Evolutionary conservation across 345 rosid genomes (phyloP).

Genomic region (Eucalyptus curtisii): DNA sequence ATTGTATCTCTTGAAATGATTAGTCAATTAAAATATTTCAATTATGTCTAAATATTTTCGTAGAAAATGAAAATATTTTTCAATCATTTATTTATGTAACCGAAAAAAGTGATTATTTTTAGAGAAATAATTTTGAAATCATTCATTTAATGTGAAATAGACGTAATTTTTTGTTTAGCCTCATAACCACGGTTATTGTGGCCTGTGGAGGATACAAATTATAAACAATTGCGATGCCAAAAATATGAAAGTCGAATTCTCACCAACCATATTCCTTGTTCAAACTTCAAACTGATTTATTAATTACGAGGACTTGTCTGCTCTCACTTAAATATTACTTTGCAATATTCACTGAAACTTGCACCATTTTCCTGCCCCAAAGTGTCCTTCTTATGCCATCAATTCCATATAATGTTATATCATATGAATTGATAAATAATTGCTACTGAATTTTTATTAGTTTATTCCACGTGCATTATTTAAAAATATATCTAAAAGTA

Average conservation of each 20-base stretch:
- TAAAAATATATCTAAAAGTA: background rate
- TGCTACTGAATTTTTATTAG: background rate
- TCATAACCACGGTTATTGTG: background rate
- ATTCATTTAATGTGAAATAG: background rate
- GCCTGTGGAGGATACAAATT: background rate
- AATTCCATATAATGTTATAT: background rate
- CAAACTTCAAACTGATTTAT: background rate
- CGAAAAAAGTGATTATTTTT: background rate
- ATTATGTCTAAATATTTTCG: background rate
- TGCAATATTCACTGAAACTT: background rate
- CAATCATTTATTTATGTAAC: background rate
- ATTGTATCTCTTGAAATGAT: background rate
- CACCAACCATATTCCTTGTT: background rate
- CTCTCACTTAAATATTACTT: background rate
- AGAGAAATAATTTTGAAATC: too few species aligned
- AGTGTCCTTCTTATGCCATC: background rate
- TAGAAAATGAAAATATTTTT: background rate
- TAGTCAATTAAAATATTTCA: background rate
- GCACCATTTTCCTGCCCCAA: background rate
- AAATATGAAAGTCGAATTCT: background rate
- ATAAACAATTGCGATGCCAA: background rate
- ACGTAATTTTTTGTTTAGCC: background rate
- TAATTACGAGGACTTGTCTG: background rate
- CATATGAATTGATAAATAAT: background rate
- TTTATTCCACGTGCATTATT: background rate